Evolutionary conservation across 2,329 filamentous ascomycete genomes (phyloP).

Genomic region (Metarhizium sp.): DNA sequence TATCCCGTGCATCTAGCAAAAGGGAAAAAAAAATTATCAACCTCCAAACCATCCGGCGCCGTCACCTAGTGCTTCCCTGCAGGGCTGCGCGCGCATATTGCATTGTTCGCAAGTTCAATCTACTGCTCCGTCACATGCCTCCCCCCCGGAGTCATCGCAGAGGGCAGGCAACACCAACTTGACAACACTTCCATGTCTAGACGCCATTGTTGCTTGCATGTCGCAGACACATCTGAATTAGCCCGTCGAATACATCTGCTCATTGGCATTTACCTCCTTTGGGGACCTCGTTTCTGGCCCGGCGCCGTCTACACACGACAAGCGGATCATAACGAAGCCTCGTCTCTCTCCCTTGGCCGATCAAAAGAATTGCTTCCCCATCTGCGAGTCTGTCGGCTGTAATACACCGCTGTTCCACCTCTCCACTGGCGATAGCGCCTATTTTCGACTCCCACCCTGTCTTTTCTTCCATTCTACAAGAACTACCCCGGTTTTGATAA

Average conservation of each 20-base stretch:
- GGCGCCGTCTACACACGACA: background rate
- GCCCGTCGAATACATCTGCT: background rate
- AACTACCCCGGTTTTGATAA: background rate
- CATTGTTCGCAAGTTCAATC: background rate
- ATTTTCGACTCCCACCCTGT: background rate
- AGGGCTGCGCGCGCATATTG: background rate
- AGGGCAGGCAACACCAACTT: background rate
- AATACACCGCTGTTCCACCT: background rate
- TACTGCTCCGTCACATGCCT: background rate
- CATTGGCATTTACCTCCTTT: background rate
- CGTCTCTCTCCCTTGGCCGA: background rate
- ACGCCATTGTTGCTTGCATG: background rate
- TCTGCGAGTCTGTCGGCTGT: background rate
- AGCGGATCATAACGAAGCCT: background rate
- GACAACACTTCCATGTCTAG: background rate
- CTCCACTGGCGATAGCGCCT: too few species aligned
- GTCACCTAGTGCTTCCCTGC: background rate
- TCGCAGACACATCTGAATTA: background rate
- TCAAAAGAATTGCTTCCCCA: background rate
- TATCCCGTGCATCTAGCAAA: background rate
- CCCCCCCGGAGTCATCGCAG: background rate
- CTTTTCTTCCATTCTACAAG: background rate
- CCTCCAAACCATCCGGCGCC: background rate
- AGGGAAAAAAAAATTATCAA: background rate
- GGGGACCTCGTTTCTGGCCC: background rate